Conservation (phyloP, 208 protist genomes). For the Acanthamoeba pearcei region DNA sequence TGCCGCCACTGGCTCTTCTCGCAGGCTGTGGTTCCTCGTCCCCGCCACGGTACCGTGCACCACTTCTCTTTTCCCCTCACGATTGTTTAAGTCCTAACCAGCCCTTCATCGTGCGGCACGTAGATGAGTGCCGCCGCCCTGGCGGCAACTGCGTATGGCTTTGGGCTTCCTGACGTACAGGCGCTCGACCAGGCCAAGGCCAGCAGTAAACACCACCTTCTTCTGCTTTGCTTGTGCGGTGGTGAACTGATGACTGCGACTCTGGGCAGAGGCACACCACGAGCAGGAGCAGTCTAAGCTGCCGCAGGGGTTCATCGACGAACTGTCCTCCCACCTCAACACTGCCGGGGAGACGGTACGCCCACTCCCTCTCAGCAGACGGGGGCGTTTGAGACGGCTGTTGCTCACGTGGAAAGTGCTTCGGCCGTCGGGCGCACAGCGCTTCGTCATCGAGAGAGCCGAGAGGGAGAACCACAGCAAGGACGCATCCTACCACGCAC, state of each 20-base stretch:
- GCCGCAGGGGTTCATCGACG: constrained; percentile 35
- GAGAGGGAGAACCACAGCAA: constrained; percentile 72
- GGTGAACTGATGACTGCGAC: too few species aligned
- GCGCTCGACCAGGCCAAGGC: not conserved
- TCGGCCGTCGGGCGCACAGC: not conserved
- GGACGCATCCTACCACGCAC: constrained; percentile 54
- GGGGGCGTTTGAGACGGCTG: not conserved
- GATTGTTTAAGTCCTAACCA: too few species aligned
- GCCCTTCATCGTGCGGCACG: too few species aligned
- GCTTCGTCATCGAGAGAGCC: constrained; percentile 24
- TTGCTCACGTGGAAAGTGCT: not conserved
- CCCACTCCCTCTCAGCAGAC: not conserved
- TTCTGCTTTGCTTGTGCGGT: not conserved
- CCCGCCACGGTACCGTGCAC: too few species aligned
- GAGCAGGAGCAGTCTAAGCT: not conserved
- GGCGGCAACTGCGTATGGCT: not conserved
- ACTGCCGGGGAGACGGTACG: not conserved
- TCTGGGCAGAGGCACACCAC: not conserved
- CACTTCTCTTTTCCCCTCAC: too few species aligned
- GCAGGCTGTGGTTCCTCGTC: not conserved
- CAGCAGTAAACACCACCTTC: not conserved
- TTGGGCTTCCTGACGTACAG: not conserved
- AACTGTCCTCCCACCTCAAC: constrained; percentile 33
- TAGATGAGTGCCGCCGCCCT: not conserved
- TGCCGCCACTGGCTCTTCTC: not conserved